These are phyloP conservation scores for Paramecium pentaurelia DNA, from an alignment of 73 alveolate species.

Conservation along the genomic window DNA sequence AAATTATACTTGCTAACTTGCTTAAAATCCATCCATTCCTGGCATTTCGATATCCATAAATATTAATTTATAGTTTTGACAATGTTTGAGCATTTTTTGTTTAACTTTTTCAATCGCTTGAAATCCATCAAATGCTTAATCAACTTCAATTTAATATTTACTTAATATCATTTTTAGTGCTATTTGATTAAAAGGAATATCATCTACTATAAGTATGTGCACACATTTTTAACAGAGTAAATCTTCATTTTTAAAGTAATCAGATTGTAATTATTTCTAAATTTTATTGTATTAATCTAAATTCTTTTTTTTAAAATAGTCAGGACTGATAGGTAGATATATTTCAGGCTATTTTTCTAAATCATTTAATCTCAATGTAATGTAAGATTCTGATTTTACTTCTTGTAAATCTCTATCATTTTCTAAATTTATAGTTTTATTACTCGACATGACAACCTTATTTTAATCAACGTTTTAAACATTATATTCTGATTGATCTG, in stretches of 20 bases:
- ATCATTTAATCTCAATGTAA: background rate
- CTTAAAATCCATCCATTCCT: slow-evolving; percentile 44
- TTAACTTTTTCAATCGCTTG: background rate
- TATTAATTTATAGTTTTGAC: background rate
- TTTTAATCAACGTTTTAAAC: background rate
- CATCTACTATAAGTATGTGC: background rate
- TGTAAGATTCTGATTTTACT: background rate
- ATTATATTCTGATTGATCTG: background rate
- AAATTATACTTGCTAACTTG: background rate
- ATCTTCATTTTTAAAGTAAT: background rate
- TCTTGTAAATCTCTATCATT: background rate
- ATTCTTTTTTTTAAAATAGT: background rate
- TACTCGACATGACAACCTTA: background rate
- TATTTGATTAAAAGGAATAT: background rate
- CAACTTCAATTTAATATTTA: background rate
- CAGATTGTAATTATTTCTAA: background rate
- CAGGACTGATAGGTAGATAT: background rate
- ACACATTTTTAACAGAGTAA: background rate
- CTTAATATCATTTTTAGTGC: background rate
- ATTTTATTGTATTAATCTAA: background rate
- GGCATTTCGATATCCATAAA: slow-evolving; percentile 60
- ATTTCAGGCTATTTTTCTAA: background rate
- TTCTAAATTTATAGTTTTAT: background rate
- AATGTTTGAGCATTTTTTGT: background rate
- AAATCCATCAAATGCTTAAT: slow-evolving; percentile 10